phyloP scores from a whole-genome alignment of 2,329 filamentous ascomycete genomes.

The Aspergillus aculeatus region DNA sequence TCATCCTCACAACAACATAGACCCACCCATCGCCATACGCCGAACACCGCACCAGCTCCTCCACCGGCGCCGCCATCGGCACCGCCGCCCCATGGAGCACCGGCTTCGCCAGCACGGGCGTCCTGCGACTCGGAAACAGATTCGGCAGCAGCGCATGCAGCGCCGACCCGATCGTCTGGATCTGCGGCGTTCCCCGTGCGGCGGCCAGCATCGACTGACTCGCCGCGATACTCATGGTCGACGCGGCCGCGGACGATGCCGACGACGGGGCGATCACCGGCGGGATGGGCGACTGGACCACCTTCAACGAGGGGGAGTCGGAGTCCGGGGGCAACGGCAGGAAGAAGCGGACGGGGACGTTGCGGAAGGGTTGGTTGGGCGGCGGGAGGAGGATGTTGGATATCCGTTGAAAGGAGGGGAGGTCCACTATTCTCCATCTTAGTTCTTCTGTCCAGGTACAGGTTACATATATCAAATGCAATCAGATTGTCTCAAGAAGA shows the following conservation, averaged over 20 bases:
- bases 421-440: slow-evolving; percentile 59
- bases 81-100: slow-evolving; percentile 82
- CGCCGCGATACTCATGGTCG: slow-evolving; percentile 21
- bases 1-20: slow-evolving; percentile 74
- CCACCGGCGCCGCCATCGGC: slow-evolving; percentile 75
- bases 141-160: slow-evolving; percentile 73
- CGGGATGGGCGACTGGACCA: slow-evolving; percentile 73
- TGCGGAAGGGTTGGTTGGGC: slow-evolving; percentile 66
- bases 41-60: slow-evolving; percentile 77
- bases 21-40: slow-evolving; percentile 93
- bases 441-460: not conserved
- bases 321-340: slow-evolving; percentile 65
- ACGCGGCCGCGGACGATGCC: not conserved
- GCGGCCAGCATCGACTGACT: slow-evolving; percentile 22
- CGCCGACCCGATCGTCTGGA: slow-evolving; percentile 72
- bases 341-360: slow-evolving; percentile 87
- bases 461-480: too few species aligned
- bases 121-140: slow-evolving; percentile 82
- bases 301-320: slow-evolving; percentile 53
- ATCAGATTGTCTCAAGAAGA: too few species aligned
- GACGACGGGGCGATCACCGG: slow-evolving; percentile 39
- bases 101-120: slow-evolving; percentile 77
- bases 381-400: slow-evolving; percentile 72
- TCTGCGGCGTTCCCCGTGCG: slow-evolving; percentile 43
- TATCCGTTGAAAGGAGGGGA: slow-evolving; percentile 68